Base-by-base conservation (phyloP, 1,284 basidiomycete species). In the Trichosporon coremiiforme region DNA sequence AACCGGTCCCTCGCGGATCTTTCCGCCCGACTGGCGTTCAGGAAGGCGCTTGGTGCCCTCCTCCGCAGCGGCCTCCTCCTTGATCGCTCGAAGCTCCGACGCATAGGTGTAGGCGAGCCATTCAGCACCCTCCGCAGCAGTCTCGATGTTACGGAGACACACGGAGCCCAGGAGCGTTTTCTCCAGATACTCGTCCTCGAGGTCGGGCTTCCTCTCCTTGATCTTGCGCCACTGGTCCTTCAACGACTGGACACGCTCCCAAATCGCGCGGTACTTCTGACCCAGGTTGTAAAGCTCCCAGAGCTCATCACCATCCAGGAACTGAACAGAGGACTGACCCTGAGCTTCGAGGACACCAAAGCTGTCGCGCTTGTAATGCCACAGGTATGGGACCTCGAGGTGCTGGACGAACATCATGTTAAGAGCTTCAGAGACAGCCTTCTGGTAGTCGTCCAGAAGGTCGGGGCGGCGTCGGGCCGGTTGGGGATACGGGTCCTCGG, bases 331-430 rank as follows among this genome's bases (percentile, higher is more conserved):
- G 22, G 67, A 75, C 63, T 74, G 75, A 10, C 81, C 81, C 53
- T 79, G 75, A 67, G 79, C 75, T 68, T 82, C 81, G 22, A 82
- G 69, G 1, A 79, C 69, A 66, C 78, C 77, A 65, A 82, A 79
- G 0, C 73, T 75, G 64, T 99, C 97, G 65, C 93, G 89, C 78
- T 94, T 93, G 85, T 98, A 94, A 33, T 90, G 89, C 90, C 91
- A 98, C 73, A 99, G 90, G 82, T 95, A 97, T 0, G 97, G 94
- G 8, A 97, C 94, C 80, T 99, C 97, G 74, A 92, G 82, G 73
- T 93, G 89, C 66, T 95, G 89, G 66, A 94, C 85, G 82, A 98
- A 95, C 73, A 99, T 87, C 81, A 90, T 93, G 57, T 90, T 88
- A 47, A 99, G 86, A 67, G 92, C 90, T 70, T 87, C 88, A 2